A percentile compares a stretch with the other conserved stretches of the same genome.
phyloP scores from a whole-genome alignment of 176 grass and related monocot species.

The Urochloa ruziziensis region DNA sequence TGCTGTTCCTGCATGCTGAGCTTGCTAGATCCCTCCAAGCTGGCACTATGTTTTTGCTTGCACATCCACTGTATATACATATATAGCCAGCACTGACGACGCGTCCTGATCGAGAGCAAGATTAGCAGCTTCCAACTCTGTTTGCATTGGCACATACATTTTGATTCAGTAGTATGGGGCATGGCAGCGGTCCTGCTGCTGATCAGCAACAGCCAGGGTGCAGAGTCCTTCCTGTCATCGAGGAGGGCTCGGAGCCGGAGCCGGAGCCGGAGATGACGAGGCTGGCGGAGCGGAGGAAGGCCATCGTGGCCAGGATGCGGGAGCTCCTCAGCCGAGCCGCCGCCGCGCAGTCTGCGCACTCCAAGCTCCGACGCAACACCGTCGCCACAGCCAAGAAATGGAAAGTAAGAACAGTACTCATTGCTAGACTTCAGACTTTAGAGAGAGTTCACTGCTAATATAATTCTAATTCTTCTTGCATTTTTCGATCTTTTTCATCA shows the following conservation, averaged over 20 bases:
- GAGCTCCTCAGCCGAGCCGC: conserved; percentile 29
- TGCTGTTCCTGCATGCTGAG: not conserved
- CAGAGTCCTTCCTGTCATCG: conserved; percentile 20
- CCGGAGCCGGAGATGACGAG: not conserved
- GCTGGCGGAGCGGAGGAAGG: conserved; percentile 19
- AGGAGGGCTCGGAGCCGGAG: conserved; percentile 24
- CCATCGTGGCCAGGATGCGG: conserved; percentile 29
- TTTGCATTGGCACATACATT: not conserved
- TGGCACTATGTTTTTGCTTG: not conserved
- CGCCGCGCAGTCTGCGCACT: conserved; percentile 3
- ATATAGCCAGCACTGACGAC: not conserved
- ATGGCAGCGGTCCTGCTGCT: not conserved
- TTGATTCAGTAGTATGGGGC: not conserved
- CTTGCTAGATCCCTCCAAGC: not conserved
- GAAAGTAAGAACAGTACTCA: conserved; percentile 34
- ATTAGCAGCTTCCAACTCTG: not conserved
- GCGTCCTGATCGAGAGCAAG: not conserved
- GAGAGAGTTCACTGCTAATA: not conserved
- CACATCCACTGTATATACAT: not conserved
- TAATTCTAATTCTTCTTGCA: not conserved
- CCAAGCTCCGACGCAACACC: conserved; percentile 16
- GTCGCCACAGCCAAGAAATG: conserved; percentile 30
- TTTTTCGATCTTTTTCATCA: not conserved
- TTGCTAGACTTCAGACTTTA: not conserved
- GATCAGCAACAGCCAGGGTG: not conserved